Conservation (phyloP, 1,284 basidiomycete genomes). For the Leccinum colubrinum region DNA sequence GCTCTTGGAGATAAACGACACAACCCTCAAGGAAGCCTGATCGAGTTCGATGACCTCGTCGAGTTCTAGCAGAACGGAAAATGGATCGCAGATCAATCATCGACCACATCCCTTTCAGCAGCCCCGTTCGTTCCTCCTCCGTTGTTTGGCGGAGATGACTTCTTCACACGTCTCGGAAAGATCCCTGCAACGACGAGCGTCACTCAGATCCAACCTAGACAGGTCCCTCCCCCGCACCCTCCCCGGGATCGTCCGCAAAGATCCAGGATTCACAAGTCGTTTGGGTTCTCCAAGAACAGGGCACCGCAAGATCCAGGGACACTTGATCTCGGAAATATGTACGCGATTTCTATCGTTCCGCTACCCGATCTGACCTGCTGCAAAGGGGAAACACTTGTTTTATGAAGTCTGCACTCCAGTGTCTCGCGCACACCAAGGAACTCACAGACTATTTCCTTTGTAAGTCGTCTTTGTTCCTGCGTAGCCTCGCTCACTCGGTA, state of each 20-base stretch:
- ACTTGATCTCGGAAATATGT: conserved; percentile 87
- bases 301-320: conserved; percentile 65
- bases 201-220: conserved; percentile 29
- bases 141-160: conserved; percentile 56
- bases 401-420: conserved; percentile 97
- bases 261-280: conserved; percentile 27
- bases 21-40: conserved; percentile 57
- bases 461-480: conserved; percentile 36
- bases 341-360: conserved; percentile 26
- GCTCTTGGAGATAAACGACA: conserved; percentile 37
- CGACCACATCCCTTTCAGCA: conserved; percentile 4
- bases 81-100: conserved; percentile 47
- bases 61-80: conserved; percentile 53
- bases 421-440: conserved; percentile 90
- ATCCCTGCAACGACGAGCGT: conserved; percentile 22
- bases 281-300: conserved; percentile 32
- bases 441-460: conserved; percentile 93
- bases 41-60: conserved; percentile 60
- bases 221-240: conserved; percentile 27
- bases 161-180: conserved; percentile 51
- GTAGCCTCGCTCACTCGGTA: background rate
- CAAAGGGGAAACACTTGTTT: conserved; percentile 91
- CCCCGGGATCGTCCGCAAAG: conserved; percentile 23
- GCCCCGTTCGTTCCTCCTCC: conserved; percentile 38
- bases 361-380: conserved; percentile 11